Evolutionary conservation across 495 filamentous ascomycete species (phyloP), one percentile per base, ranked within the genome.

Genomic region (Tuber magnatum): DNA sequence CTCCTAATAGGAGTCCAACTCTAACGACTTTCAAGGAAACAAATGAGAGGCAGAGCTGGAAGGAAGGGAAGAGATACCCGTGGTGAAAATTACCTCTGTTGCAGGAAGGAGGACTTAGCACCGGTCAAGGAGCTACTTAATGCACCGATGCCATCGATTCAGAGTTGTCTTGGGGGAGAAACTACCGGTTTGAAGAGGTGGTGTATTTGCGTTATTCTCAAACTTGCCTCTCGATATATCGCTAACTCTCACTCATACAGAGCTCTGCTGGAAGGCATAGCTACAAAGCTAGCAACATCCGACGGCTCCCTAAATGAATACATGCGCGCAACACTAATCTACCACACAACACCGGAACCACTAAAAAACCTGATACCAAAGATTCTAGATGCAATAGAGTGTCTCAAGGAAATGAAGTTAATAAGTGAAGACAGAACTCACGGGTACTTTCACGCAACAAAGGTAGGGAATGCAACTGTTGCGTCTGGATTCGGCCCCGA

Each of bases 21-120:
- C 68, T 82, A 41, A 79, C 5, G 16, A 9, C 22, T 14, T 22
- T n/a, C 28, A 80, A 91, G 90, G 16, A 88, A 92, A 51, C 92
- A 95, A 84, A 95, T 94, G 92, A 89, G 92, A 78, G 92, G 92
- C 20, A 88, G 92, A 74, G 92, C 92, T 38, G 92, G 92, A 40
- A 89, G 92, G 74, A 94, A 94, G 82, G 92, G 92, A 20, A 94
- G 93, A 76, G 92, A 94, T 74, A 91, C 92, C 39, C 83, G 91
- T 68, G 92, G 92, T 9, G 92, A 94, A 84, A 94, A 91, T 32
- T 94, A 92, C 81, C 84, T 95, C 6, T 93, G 92, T 75, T 94
- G 92, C 79, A 87, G 89, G 28, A 87, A 88, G 76, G 83, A 85
- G n/a, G 92, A 94, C 78, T 80, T 94, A 48, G 88, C 91, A 80